Conservation (phyloP, 169 alveolate species). For the Plasmodium blacklocki region DNA sequence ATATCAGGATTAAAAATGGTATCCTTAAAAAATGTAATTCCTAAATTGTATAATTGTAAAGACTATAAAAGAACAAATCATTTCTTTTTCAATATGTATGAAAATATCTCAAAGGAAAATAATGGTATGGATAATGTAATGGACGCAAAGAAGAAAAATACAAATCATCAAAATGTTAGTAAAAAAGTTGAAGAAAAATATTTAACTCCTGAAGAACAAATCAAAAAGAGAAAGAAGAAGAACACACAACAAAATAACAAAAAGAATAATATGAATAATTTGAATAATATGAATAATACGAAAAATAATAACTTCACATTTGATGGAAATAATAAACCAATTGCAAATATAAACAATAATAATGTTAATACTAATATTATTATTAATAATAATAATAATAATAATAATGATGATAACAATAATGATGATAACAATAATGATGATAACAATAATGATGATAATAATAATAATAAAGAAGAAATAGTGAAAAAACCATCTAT, state of each 20-base stretch:
- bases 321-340: not conserved
- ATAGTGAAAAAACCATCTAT: constrained; percentile 25
- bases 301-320: not conserved
- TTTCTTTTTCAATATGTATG: constrained; percentile 26
- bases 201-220: not conserved
- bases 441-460: not conserved
- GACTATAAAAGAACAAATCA: constrained; percentile 34
- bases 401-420: not conserved
- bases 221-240: not conserved
- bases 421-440: not conserved
- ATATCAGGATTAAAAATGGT: not conserved
- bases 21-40: constrained; percentile 52
- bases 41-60: constrained; percentile 41
- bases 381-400: not conserved
- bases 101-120: not conserved
- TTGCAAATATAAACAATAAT: not conserved
- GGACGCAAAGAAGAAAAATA: constrained; percentile 29
- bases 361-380: not conserved
- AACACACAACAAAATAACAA: not conserved
- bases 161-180: not conserved
- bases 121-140: not conserved
- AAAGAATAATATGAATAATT: not conserved
- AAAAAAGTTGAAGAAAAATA: not conserved
- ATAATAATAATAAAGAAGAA: constrained; percentile 6
- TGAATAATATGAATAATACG: not conserved